phyloP scores from a whole-genome alignment of 441 rosid genomes.

The Rhodomyrtus psidioides region DNA sequence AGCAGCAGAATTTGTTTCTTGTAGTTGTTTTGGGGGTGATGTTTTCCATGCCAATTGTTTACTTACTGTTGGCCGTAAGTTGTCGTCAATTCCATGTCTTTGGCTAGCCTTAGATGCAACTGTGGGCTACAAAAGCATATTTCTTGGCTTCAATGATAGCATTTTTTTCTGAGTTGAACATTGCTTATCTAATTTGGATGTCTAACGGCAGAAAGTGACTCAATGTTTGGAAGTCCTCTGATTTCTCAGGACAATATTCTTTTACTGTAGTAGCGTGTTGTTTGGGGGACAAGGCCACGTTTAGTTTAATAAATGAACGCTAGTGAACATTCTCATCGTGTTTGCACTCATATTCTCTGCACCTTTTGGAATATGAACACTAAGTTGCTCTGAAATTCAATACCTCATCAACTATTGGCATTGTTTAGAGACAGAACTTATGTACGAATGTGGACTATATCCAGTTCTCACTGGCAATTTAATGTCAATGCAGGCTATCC shows the following conservation, averaged over 20 bases:
- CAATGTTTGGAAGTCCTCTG: neutral
- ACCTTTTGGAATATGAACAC: neutral
- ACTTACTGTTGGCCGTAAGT: neutral
- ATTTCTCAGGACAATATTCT: neutral
- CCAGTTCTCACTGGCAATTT: neutral
- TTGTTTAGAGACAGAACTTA: neutral
- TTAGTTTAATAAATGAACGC: neutral
- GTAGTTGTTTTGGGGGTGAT: neutral
- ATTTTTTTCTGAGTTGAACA: neutral
- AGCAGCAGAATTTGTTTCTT: neutral
- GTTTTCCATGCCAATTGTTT: neutral
- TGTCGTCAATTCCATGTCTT: neutral
- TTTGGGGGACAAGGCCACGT: neutral
- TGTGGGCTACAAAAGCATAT: neutral
- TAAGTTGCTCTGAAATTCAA: neutral
- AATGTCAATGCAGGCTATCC: conserved; percentile 61
- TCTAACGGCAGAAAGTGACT: neutral
- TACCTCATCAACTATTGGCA: neutral
- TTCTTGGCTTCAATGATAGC: neutral
- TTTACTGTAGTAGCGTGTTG: neutral
- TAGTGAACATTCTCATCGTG: neutral
- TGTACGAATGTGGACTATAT: neutral
- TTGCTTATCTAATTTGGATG: neutral
- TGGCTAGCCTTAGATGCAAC: neutral
- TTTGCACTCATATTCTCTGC: neutral